Evolutionary conservation across 2,329 filamentous ascomycete genomes (phyloP).

Genomic region (Scytalidium sp.): DNA sequence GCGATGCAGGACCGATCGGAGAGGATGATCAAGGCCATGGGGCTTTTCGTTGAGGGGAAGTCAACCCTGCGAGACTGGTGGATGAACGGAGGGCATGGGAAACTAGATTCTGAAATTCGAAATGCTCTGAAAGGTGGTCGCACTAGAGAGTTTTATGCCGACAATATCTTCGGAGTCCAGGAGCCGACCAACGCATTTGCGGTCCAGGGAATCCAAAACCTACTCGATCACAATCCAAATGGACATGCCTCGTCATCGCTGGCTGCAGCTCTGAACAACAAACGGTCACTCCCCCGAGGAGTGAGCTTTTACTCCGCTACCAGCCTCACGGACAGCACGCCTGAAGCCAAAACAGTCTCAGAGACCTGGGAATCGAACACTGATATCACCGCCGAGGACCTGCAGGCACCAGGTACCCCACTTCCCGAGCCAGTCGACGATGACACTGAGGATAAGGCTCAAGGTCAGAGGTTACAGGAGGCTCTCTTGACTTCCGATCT

Average conservation of each 20-base stretch:
- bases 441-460: background rate
- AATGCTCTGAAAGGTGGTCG: background rate
- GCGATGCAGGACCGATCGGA: slow-evolving; percentile 48
- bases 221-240: background rate
- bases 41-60: slow-evolving; percentile 46
- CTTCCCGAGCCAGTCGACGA: background rate
- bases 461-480: slow-evolving; percentile 14
- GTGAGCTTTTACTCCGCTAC: background rate
- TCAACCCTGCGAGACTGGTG: slow-evolving; percentile 20
- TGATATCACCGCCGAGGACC: background rate
- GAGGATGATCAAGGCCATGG: slow-evolving; percentile 48
- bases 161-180: background rate
- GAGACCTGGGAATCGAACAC: background rate
- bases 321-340: background rate
- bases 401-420: background rate
- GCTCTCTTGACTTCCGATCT: slow-evolving; percentile 17
- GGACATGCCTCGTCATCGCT: background rate
- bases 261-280: background rate
- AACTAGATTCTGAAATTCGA: slow-evolving; percentile 1
- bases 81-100: slow-evolving; percentile 10
- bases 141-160: background rate
- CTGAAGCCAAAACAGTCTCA: background rate
- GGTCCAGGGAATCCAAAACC: background rate
- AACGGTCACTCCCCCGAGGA: background rate
- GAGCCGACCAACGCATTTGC: background rate